phyloP scores from a whole-genome alignment of 495 filamentous ascomycete genomes.

The Chaetomium tenue region DNA sequence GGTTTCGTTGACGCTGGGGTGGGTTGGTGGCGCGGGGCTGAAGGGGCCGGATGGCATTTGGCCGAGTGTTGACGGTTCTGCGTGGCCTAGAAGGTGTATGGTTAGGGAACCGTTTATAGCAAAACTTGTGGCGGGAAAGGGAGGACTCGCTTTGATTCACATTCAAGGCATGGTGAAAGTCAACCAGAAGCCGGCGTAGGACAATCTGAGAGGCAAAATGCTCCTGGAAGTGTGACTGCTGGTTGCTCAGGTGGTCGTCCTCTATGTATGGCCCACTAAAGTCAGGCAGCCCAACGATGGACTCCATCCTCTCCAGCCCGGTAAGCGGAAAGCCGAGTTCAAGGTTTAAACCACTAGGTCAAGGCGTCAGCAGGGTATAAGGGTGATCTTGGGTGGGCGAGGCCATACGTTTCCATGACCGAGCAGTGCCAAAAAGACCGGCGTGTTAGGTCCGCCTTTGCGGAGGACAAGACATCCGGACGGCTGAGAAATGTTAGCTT shows the following conservation, averaged over 20 bases:
- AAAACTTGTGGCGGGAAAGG: no score
- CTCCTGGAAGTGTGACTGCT: constrained; percentile 53
- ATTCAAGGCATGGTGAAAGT: constrained; percentile 50
- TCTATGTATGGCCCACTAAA: constrained; percentile 49
- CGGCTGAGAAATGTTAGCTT: constrained; percentile 37
- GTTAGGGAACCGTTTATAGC: neutral
- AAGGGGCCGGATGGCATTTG: constrained; percentile 8
- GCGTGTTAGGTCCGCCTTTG: constrained; percentile 51
- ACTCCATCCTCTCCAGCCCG: constrained; percentile 51
- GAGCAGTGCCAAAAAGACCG: constrained; percentile 59
- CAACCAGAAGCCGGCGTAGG: constrained; percentile 51
- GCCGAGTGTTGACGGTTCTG: constrained; percentile 1
- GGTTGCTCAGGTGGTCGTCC: constrained; percentile 49
- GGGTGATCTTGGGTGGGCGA: neutral
- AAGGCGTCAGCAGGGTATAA: constrained; percentile 7
- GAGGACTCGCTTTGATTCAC: constrained; percentile 49
- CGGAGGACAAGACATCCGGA: constrained; percentile 48
- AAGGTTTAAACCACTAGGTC: constrained; percentile 48
- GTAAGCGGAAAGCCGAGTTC: constrained; percentile 57
- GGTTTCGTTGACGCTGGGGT: constrained; percentile 22
- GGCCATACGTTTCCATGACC: constrained; percentile 55
- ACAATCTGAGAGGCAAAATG: constrained; percentile 59
- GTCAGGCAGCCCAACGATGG: constrained; percentile 51
- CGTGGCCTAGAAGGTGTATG: neutral
- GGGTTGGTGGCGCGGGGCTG: constrained; percentile 5